Evolutionary conservation across 371 early-diverging fungal species (phyloP).

Genomic region (Fennellomyces sp.): DNA sequence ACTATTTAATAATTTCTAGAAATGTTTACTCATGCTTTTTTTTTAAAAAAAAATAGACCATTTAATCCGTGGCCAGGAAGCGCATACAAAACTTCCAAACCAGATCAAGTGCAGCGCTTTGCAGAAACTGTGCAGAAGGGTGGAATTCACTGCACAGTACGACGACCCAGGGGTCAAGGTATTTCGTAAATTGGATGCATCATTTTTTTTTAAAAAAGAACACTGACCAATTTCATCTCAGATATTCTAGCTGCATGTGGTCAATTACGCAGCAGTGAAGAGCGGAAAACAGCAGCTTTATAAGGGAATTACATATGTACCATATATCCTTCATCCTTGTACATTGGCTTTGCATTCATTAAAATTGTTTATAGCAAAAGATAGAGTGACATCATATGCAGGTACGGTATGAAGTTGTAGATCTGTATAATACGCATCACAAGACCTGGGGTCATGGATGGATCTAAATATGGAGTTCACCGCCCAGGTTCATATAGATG

Average conservation of each 20-base stretch:
- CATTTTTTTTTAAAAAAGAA: neutral
- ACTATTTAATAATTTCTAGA: neutral
- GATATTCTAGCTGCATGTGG: constrained; percentile 83
- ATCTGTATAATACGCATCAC: too few relatives aligned
- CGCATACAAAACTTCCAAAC: constrained; percentile 52
- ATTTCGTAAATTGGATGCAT: constrained; percentile 9
- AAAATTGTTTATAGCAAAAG: too few relatives aligned
- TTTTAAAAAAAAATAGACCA: constrained; percentile 41
- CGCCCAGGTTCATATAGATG: too few relatives aligned
- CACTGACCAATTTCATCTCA: constrained; percentile 9
- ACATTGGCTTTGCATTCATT: too few relatives aligned
- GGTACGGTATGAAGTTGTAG: too few relatives aligned
- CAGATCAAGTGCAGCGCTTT: constrained; percentile 56
- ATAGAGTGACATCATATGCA: too few relatives aligned
- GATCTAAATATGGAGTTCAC: too few relatives aligned
- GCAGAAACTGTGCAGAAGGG: constrained; percentile 47
- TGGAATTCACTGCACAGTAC: constrained; percentile 56
- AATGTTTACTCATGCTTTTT: neutral
- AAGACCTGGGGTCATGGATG: too few relatives aligned
- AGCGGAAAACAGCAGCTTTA: constrained; percentile 3
- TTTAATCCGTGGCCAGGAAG: constrained; percentile 85
- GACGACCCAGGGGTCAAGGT: constrained; percentile 64
- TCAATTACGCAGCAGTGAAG: constrained; percentile 58
- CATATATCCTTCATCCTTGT: too few relatives aligned
- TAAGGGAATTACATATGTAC: too few relatives aligned